Evolutionary conservation across 805 yeast genomes (phyloP), one percentile per base, ranked within the genome.

Genomic region (Nakazawaea siamensis): DNA sequence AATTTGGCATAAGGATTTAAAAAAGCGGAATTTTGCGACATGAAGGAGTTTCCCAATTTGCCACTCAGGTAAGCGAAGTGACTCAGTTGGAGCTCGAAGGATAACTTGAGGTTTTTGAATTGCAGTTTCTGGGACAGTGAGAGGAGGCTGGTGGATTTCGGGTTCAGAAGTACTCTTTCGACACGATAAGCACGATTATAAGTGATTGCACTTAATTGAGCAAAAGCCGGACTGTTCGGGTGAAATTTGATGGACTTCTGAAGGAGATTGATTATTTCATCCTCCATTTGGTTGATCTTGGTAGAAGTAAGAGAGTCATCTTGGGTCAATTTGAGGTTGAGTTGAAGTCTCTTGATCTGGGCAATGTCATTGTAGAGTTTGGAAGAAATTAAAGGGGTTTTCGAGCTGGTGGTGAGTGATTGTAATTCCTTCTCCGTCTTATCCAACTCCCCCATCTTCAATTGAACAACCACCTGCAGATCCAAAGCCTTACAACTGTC

Each of bases 1-100:
- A 30, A 13, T 16, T 35, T 30, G 17, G 38, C 34, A 14, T n/a
- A 19, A 18, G 38, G 38, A 19, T 35, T 30, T 15, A 31, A 18
- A 4, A n/a, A 11, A 7, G 18, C 27, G 1, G 34, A 20, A 21
- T 29, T 18, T 11, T 26, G 24, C 20, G 11, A 7, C 12, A 31
- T 31, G 12, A 35, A 4, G 4, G n/a, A 12, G 20, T 21, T 21
- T 3, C 38, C 38, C 8, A 35, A 25, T 11, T 18, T 25, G 12
- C 34, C 38, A 30, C 30, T 24, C 10, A 35, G 30, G 16, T 9
- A 3, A 5, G 27, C 19, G 17, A 19, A 35, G 7, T 35, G 26
- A 11, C 34, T 35, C 29, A 27, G 31, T 31, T 18, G 26, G 7
- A 23, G 15, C 18, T 35, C 31, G 13, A 30, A 29, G 12, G 14